Conservation (phyloP, 768 basidiomycete genomes). For the Lyophyllum shimeji region DNA sequence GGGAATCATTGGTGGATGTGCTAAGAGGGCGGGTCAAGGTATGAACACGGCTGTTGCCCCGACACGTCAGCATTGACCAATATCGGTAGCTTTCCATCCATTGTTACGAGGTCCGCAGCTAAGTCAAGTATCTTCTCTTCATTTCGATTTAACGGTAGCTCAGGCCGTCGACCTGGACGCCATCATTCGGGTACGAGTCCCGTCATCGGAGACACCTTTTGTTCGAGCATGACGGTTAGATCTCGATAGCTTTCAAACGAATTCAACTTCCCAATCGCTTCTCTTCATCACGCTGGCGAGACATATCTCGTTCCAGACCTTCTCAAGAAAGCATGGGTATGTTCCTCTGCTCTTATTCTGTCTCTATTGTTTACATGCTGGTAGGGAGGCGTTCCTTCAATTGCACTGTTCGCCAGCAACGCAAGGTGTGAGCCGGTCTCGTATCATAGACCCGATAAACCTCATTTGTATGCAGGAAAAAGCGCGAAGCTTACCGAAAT, state of each 20-base stretch:
- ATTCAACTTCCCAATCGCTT: slow-evolving; percentile 74
- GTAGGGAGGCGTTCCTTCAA: slow-evolving; percentile 54
- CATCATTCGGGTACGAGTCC: slow-evolving; percentile 53
- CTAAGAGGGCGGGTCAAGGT: slow-evolving; percentile 77
- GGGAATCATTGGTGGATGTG: slow-evolving; percentile 71
- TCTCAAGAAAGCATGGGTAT: slow-evolving; percentile 68
- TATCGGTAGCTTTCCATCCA: slow-evolving; percentile 35
- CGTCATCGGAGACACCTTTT: background rate
- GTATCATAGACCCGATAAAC: background rate
- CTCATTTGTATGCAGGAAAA: slow-evolving; percentile 28
- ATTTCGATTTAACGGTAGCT: background rate
- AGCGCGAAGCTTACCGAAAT: slow-evolving; percentile 62
- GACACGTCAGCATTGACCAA: no score
- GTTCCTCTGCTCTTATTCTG: slow-evolving; percentile 7
- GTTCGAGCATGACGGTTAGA: background rate
- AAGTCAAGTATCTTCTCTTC: background rate
- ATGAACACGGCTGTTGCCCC: no score
- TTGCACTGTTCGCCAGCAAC: slow-evolving; percentile 73
- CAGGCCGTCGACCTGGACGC: slow-evolving; percentile 70
- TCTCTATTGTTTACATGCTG: background rate
- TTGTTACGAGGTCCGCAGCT: slow-evolving; percentile 38
- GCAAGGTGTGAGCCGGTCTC: slow-evolving; percentile 33
- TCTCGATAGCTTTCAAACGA: slow-evolving; percentile 65
- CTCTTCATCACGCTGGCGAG: slow-evolving; percentile 79
- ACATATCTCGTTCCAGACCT: slow-evolving; percentile 79